Conservation (phyloP, 768 basidiomycete genomes). For the Amyloporia xantha region DNA sequence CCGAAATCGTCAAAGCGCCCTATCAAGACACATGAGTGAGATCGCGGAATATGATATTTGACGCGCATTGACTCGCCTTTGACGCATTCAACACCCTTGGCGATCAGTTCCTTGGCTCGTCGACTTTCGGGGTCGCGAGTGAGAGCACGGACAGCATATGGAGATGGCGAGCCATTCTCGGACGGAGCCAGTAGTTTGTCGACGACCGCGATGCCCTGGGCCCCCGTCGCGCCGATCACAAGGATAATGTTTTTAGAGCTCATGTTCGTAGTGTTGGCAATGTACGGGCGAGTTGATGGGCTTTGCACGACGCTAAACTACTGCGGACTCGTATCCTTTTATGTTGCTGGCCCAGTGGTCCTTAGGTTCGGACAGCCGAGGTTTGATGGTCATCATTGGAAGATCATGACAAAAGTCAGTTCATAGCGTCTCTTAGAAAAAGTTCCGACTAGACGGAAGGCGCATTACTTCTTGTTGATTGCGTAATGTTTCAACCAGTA, state of each 20-base stretch:
- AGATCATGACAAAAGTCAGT: too few relatives aligned
- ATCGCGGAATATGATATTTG: neutral
- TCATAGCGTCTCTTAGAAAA: too few relatives aligned
- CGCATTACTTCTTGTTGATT: too few relatives aligned
- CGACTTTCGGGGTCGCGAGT: slow-evolving; percentile 29
- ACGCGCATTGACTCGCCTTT: slow-evolving; percentile 24
- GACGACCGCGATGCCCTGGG: slow-evolving; percentile 36
- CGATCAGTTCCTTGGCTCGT: slow-evolving; percentile 30
- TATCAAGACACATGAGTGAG: slow-evolving; percentile 7
- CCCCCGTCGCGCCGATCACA: slow-evolving; percentile 41
- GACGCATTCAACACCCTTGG: slow-evolving; percentile 32
- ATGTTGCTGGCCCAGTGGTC: too few relatives aligned
- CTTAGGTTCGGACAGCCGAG: too few relatives aligned
- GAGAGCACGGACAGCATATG: slow-evolving; percentile 36
- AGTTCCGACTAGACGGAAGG: too few relatives aligned
- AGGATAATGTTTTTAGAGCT: slow-evolving; percentile 31
- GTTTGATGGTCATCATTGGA: too few relatives aligned
- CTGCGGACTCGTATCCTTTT: too few relatives aligned
- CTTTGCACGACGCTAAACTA: too few relatives aligned
- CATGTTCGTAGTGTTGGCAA: too few relatives aligned
- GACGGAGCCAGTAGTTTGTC: slow-evolving; percentile 29
- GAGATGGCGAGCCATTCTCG: slow-evolving; percentile 33
- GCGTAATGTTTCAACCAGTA: too few relatives aligned
- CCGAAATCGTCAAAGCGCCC: slow-evolving; percentile 30
- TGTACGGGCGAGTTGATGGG: too few relatives aligned